phyloP scores from a whole-genome alignment of 345 rosid genomes.

The Abelmoschus esculentus region DNA sequence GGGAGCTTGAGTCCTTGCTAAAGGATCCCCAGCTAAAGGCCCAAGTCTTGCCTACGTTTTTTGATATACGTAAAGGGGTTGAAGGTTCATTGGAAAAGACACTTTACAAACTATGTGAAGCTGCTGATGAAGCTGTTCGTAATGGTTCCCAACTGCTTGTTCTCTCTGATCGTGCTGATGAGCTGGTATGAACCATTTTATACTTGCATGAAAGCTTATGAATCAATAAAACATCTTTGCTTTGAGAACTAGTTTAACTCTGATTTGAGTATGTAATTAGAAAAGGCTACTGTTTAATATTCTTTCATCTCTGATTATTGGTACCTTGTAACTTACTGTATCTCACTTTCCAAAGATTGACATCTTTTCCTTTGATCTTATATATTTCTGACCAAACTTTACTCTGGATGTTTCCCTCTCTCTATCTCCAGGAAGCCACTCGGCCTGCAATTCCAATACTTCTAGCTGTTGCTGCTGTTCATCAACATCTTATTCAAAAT shows the following conservation, averaged over 20 bases:
- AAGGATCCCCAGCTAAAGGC: conserved; percentile 66
- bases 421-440: conserved; percentile 64
- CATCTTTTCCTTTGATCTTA: not conserved
- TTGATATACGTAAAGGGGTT: conserved; percentile 83
- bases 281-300: not conserved
- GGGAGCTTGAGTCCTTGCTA: conserved; percentile 70
- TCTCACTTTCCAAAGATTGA: not conserved
- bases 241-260: not conserved
- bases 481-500: conserved; percentile 98
- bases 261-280: not conserved
- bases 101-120: conserved; percentile 69
- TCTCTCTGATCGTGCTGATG: conserved; percentile 78
- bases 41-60: conserved; percentile 58
- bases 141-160: conserved; percentile 92
- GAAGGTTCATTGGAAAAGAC: conserved; percentile 85
- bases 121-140: conserved; percentile 97
- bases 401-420: conserved; percentile 12
- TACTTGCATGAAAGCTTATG: not conserved
- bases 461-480: conserved; percentile 96
- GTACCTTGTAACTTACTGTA: not conserved
- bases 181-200: conserved; percentile 38
- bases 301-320: not conserved
- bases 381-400: not conserved
- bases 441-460: conserved; percentile 90
- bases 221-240: not conserved